Percentiles rank a stretch among this genome's conserved stretches.
phyloP scores from a whole-genome alignment of 345 rosid genomes.

The Aquilaria malaccensis region DNA sequence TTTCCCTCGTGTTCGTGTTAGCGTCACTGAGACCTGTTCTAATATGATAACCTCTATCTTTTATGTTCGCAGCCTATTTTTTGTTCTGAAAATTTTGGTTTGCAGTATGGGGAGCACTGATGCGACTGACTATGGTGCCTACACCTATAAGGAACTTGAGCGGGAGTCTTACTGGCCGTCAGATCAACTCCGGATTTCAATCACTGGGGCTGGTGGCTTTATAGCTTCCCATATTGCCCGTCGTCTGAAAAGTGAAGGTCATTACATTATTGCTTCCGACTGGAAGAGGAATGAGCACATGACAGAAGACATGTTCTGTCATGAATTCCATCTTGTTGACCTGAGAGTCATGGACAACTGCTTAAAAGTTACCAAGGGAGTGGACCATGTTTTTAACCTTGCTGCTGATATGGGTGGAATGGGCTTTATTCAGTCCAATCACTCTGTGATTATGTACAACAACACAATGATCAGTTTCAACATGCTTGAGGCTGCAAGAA shows the following conservation, averaged over 20 bases:
- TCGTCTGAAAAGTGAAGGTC: slow-evolving; percentile 92
- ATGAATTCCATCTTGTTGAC: slow-evolving; percentile 93
- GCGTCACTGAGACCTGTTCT: not conserved
- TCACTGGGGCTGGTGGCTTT: slow-evolving; percentile 95
- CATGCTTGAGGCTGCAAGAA: slow-evolving; percentile 95
- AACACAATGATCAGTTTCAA: slow-evolving; percentile 99
- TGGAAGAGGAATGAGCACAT: slow-evolving; percentile 99
- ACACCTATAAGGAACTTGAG: slow-evolving; percentile 74
- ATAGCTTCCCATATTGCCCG: slow-evolving; percentile 98
- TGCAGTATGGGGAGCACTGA: slow-evolving; percentile 66
- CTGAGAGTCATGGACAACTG: slow-evolving; percentile 97
- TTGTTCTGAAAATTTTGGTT: not conserved
- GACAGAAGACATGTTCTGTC: slow-evolving; percentile 97
- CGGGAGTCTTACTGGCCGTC: slow-evolving; percentile 96
- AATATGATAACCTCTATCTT: not conserved
- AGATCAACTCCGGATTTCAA: slow-evolving; percentile 69
- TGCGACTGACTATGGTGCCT: slow-evolving; percentile 58
- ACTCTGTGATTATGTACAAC: slow-evolving; percentile 96
- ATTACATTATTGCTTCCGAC: slow-evolving; percentile 92
- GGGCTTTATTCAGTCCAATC: slow-evolving; percentile 99
- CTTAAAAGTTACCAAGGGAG: slow-evolving; percentile 66
- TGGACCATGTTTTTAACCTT: slow-evolving; percentile 92
- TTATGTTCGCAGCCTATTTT: not conserved
- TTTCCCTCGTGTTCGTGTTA: not conserved
- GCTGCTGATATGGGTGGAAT: slow-evolving; percentile 99